These are phyloP conservation scores for Fusarium fujikuroi DNA, from an alignment of 2,329 filamentous ascomycete genomes.

Conservation along the genomic window DNA sequence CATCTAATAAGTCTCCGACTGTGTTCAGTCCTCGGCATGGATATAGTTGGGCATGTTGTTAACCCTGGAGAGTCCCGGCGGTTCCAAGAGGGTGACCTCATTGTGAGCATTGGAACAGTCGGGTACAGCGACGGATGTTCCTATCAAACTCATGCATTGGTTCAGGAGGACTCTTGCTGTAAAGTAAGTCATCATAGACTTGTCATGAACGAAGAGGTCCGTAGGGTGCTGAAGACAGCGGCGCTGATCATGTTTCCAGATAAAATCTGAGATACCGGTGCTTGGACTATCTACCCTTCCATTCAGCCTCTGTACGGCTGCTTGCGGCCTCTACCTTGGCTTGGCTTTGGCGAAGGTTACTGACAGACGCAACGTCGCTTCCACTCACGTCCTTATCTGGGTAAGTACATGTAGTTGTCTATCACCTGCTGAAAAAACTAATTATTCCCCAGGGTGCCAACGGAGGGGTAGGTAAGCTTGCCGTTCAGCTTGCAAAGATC, in stretches of 20 bases:
- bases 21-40: background rate
- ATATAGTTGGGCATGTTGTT: background rate
- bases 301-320: background rate
- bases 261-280: background rate
- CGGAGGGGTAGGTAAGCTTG: too few species aligned
- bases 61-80: background rate
- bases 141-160: background rate
- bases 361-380: background rate
- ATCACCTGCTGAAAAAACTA: too few species aligned
- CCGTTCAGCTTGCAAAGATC: too few species aligned
- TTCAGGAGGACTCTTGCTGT: background rate
- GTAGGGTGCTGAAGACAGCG: background rate
- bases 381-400: background rate
- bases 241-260: background rate
- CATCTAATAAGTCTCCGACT: background rate
- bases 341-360: background rate
- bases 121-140: background rate
- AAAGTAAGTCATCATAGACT: background rate
- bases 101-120: background rate
- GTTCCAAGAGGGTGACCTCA: background rate
- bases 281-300: background rate
- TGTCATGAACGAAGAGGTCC: background rate
- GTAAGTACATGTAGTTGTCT: background rate
- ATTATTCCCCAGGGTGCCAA: too few species aligned
- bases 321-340: background rate